A percentile compares a stretch with the other conserved stretches of the same genome.
Evolutionary conservation across 2,329 filamentous ascomycete species (phyloP).

Genomic region (Penicillium crustosum): DNA sequence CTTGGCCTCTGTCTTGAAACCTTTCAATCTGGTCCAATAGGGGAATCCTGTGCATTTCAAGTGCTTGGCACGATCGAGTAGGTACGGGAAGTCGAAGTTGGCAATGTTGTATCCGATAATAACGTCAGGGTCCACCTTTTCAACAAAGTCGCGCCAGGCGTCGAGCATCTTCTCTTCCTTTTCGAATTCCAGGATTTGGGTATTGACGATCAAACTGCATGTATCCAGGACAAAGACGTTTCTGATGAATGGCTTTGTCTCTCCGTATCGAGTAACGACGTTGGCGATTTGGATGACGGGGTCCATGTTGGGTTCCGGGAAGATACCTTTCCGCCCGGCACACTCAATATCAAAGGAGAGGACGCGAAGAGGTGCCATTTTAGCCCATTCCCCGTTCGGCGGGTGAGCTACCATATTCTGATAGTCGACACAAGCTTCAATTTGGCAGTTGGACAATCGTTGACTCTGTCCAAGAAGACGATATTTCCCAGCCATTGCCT

Average conservation of each 20-base stretch:
- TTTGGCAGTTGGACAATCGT: constrained; percentile 90
- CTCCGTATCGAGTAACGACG: constrained; percentile 89
- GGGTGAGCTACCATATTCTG: constrained; percentile 81
- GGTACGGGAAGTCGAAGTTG: constrained; percentile 98
- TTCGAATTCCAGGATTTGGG: constrained; percentile 81
- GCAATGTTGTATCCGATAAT: constrained; percentile 99
- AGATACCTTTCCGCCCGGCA: constrained; percentile 94
- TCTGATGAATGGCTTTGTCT: constrained; percentile 89
- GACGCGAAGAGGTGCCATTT: constrained; percentile 91
- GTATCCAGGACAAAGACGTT: constrained; percentile 96
- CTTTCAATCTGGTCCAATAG: constrained; percentile 79
- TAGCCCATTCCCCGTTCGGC: constrained; percentile 91
- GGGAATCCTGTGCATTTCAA: constrained; percentile 79
- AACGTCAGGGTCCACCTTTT: constrained; percentile 90
- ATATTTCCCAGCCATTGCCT: constrained; percentile 74
- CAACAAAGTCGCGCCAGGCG: constrained; percentile 85
- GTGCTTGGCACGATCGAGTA: constrained; percentile 82
- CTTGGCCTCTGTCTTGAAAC: constrained; percentile 67
- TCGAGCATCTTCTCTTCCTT: constrained; percentile 87
- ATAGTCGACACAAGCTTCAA: constrained; percentile 85
- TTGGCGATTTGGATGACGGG: constrained; percentile 98
- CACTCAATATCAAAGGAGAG: constrained; percentile 99
- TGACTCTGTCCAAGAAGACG: constrained; percentile 64
- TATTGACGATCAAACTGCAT: constrained; percentile 91
- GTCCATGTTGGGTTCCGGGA: constrained; percentile 87